Base-by-base conservation (phyloP, 352 stramenopile genomes). In the Pythium rhizo-oryzae region DNA sequence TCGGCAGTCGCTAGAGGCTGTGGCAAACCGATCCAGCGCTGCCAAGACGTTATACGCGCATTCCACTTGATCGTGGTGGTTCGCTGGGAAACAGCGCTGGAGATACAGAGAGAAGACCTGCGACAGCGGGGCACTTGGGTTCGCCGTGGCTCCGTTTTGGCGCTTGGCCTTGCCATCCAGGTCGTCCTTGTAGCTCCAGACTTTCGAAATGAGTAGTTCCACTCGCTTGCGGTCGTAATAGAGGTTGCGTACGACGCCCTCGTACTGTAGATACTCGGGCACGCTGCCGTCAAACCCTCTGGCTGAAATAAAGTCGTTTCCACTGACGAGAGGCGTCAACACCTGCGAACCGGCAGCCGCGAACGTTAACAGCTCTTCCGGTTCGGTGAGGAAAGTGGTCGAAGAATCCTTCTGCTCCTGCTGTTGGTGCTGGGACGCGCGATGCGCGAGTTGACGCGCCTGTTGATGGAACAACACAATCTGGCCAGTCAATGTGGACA, bases 141-240 rank as follows among this genome's bases (percentile, higher is more conserved):
- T 43, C 37, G 37, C 37, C 37, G 25, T 4, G 24, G 37, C 16
- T 3, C 37, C 6, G 30, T 50, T 51, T 13, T 74, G 77, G 19
- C 78, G 73, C 44, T 78, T 76, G 39, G 70, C 61, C 44, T 66
- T 61, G 35, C 82, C 74, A 3, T 86, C 65, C 18, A 87, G 62
- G 4, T 90, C 81, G 19, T 91, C 80, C 13, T 90, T 76, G 41
- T 89, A 74, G 25, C 84, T 70, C 85, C 85, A 93, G 0, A 93
- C 55, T 28, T 84, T 78, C 15, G 50, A 47, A n/a, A 91, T 71
- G 12, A 90, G 50, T 25, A 79, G 60, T 59, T 93, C 78, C 8
- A 88, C 67, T 8, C 79, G 76, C 15, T 58, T 57, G 0, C 75
- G 78, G 9, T 82, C 69, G 24, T 80, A 85, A 46, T 75, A 81